Percentiles rank a stretch among this genome's conserved stretches.
These are phyloP conservation scores for Gossypium gossypioides DNA, from an alignment of 441 rosid species.

Conservation along the genomic window DNA sequence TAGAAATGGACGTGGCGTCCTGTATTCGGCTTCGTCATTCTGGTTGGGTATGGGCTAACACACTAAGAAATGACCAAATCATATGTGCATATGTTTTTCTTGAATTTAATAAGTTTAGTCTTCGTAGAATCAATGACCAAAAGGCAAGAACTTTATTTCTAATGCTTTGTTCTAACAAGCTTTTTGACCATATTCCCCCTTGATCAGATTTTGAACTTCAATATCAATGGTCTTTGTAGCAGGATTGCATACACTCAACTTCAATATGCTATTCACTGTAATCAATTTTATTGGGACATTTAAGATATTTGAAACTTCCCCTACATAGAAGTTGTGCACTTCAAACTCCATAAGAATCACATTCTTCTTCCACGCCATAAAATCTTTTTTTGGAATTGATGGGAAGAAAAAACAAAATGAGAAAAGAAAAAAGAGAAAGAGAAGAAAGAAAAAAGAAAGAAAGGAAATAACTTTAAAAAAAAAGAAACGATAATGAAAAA, in stretches of 20 bases:
- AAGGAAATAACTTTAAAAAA: no score
- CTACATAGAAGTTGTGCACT: conserved; percentile 49
- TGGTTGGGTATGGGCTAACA: no score
- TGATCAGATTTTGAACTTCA: conserved; percentile 55
- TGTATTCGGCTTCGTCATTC: no score
- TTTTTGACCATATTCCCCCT: conserved; percentile 77
- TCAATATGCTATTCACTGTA: conserved; percentile 49
- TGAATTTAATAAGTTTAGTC: conserved; percentile 46
- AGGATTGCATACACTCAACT: conserved; percentile 57
- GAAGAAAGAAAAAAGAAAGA: no score
- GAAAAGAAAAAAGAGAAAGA: no score
- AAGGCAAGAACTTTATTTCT: conserved; percentile 40
- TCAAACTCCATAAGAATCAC: conserved; percentile 40
- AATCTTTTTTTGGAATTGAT: no score
- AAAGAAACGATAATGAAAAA: no score
- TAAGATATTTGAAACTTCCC: conserved; percentile 72
- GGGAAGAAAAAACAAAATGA: no score
- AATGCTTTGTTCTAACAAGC: conserved; percentile 64
- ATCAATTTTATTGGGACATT: conserved; percentile 70
- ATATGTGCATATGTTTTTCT: conserved; percentile 43
- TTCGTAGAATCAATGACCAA: conserved; percentile 43
- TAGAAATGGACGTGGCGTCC: no score
- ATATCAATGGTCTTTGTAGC: conserved; percentile 50
- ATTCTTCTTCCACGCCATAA: no score
- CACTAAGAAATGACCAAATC: background rate